Evolutionary conservation across 2,329 filamentous ascomycete genomes (phyloP), one percentile per base, ranked within the genome.

Genomic region (Talaromyces funiculosus): DNA sequence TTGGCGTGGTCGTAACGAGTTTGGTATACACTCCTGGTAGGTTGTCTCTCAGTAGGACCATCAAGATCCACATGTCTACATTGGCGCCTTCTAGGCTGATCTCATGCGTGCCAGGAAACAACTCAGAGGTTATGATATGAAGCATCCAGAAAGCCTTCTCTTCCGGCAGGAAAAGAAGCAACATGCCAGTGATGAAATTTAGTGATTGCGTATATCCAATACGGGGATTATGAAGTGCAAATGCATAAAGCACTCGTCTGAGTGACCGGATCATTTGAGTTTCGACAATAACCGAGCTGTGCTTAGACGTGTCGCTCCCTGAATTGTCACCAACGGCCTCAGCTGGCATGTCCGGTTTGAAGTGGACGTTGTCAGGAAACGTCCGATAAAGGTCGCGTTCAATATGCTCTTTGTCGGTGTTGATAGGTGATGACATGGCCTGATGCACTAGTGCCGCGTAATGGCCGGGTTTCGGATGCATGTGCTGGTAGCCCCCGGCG

Each of bases 151-250:
- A 97, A 2, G 88, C 85, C 67, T 96, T 92, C 74, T 97, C 92
- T 72, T 96, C 93, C 3, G 89, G 87, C 69, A 97, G 86, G 72
- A 97, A 97, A 2, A 97, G 82, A 1, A 97, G 84, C 1, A 97
- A 81, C 57, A 97, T 82, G 3, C 92, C 93, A 4, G 93, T 92
- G 55, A 97, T 84, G 75, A 97, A 97, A 74, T 97, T 97, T 31
- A 97, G 84, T 20, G 90, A 95, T 73, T 97, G 93, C 70, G 93
- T 97, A 74, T 97, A 97, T 14, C 93, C 93, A 66, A 97, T 95
- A 59, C 85, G 85, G 0, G 93, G 92, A 68, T 95, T 95, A 77
- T 96, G 90, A 43, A 96, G 83, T 2, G 93, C 87, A 73, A 97
- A 97, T 10, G 92, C 92, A 69, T 90, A 89, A 26, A 97, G 80